Evolutionary conservation across 768 basidiomycete genomes (phyloP).

Genomic region (Podaxis sp.): DNA sequence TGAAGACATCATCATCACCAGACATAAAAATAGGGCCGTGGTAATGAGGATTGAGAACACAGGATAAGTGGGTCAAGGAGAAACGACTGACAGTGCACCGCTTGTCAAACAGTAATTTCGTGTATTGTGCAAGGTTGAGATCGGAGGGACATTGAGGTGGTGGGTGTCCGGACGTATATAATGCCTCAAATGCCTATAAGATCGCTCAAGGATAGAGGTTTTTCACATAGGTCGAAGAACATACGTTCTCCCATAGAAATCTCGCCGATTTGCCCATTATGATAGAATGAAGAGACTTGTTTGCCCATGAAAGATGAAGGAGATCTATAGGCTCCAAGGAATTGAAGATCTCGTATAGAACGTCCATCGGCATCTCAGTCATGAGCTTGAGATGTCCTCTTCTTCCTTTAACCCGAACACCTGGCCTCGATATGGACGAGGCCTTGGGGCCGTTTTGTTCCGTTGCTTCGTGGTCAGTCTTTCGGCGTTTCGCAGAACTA

Average conservation of each 20-base stretch:
- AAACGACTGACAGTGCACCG: conserved; percentile 10
- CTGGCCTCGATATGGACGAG: not conserved
- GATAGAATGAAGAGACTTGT: conserved; percentile 32
- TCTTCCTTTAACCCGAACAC: conserved; percentile 19
- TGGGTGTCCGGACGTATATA: conserved; percentile 10
- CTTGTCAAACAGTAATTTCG: conserved; percentile 33
- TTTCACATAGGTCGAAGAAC: conserved; percentile 11
- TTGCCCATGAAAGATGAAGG: conserved; percentile 38
- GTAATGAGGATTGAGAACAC: not conserved
- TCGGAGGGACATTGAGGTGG: conserved; percentile 30
- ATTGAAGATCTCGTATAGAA: conserved; percentile 38
- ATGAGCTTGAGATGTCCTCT: conserved; percentile 27
- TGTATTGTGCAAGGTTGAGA: conserved; percentile 32
- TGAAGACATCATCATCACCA: not conserved
- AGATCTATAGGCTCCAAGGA: conserved; percentile 40
- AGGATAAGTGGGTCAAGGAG: not conserved
- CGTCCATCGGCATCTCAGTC: conserved; percentile 35
- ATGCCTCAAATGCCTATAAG: conserved; percentile 8
- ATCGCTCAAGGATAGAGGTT: conserved; percentile 22
- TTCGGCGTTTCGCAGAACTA: conserved; percentile 1
- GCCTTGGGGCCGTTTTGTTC: not conserved
- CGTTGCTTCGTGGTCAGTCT: not conserved
- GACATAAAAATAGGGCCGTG: not conserved
- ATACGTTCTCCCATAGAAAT: conserved; percentile 34
- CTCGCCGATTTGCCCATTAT: conserved; percentile 26